These are phyloP conservation scores for Saprolegnia parasitica DNA, from an alignment of 352 stramenopile species.

Conservation along the genomic window DNA sequence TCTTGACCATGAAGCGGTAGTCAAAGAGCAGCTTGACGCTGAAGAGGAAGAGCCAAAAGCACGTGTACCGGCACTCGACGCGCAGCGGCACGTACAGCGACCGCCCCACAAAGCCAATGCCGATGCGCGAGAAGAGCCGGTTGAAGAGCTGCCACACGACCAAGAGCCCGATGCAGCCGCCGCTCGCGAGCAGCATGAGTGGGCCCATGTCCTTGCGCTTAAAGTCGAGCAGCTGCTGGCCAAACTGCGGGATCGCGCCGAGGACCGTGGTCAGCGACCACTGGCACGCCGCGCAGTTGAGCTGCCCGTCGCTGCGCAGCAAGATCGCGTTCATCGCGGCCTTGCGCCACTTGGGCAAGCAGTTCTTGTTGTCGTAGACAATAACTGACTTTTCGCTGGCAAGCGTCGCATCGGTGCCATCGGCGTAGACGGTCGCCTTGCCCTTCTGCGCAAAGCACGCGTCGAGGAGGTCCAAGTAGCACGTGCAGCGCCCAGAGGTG, in stretches of 20 bases:
- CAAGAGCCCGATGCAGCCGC: conserved; percentile 52
- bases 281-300: conserved; percentile 27
- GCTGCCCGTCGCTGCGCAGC: conserved; percentile 9
- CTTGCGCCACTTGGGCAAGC: conserved; percentile 22
- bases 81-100: conserved; percentile 60
- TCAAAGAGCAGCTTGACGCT: conserved; percentile 96
- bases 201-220: conserved; percentile 59
- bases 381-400: conserved; percentile 30
- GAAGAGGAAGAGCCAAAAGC: conserved; percentile 81
- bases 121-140: conserved; percentile 53
- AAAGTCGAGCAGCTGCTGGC: conserved; percentile 52
- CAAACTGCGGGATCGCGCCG: conserved; percentile 47
- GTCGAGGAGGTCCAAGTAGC: conserved; percentile 26
- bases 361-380: conserved; percentile 23
- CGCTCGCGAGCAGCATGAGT: conserved; percentile 49
- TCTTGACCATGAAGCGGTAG: conserved; percentile 96
- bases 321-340: conserved; percentile 20
- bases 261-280: conserved; percentile 43
- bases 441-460: conserved; percentile 26
- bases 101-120: conserved; percentile 57
- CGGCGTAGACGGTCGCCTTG: conserved; percentile 33
- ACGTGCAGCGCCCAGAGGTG: conserved; percentile 17
- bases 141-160: conserved; percentile 66
- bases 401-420: conserved; percentile 34
- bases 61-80: conserved; percentile 43